Percentiles rank a stretch among this genome's conserved stretches.
Evolutionary conservation across 805 yeast species (phyloP).

Genomic region (Wickerhamomyces rabaulensis): DNA sequence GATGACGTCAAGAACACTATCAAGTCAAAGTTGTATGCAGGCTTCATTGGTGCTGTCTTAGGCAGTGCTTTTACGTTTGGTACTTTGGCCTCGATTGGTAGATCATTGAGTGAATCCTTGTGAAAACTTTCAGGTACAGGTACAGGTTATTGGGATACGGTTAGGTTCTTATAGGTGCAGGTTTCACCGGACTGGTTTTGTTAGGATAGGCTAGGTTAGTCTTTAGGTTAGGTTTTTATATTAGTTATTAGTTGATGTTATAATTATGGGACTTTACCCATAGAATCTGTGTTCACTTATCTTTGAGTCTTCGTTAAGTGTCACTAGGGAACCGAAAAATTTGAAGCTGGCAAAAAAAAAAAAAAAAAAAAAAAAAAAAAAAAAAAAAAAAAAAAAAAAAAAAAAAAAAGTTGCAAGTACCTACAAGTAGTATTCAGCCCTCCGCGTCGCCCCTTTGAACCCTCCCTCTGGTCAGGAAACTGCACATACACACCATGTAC

Average conservation of each 20-base stretch:
- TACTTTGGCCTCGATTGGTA: constrained; percentile 7
- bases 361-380: too few relatives aligned
- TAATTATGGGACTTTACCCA: too few relatives aligned
- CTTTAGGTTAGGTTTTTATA: too few relatives aligned
- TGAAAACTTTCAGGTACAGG: not conserved
- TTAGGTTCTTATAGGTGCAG: not conserved
- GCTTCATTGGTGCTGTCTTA: constrained; percentile 5
- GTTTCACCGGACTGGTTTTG: not conserved
- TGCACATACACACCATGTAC: not conserved
- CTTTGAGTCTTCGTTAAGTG: too few relatives aligned
- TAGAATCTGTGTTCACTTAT: too few relatives aligned
- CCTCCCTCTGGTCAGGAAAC: not conserved
- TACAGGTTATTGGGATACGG: not conserved
- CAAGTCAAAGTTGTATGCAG: not conserved
- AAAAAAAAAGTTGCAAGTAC: too few relatives aligned
- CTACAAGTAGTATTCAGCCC: too few relatives aligned
- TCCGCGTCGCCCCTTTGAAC: not conserved
- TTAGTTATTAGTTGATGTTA: too few relatives aligned
- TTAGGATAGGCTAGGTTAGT: not conserved
- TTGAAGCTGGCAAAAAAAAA: too few relatives aligned
- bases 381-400: too few relatives aligned
- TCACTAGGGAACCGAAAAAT: too few relatives aligned
- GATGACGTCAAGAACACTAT: not conserved
- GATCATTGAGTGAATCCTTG: not conserved
- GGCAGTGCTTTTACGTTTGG: constrained; percentile 12